phyloP scores from a whole-genome alignment of 352 stramenopile species.

The Blastocystis sp. region DNA sequence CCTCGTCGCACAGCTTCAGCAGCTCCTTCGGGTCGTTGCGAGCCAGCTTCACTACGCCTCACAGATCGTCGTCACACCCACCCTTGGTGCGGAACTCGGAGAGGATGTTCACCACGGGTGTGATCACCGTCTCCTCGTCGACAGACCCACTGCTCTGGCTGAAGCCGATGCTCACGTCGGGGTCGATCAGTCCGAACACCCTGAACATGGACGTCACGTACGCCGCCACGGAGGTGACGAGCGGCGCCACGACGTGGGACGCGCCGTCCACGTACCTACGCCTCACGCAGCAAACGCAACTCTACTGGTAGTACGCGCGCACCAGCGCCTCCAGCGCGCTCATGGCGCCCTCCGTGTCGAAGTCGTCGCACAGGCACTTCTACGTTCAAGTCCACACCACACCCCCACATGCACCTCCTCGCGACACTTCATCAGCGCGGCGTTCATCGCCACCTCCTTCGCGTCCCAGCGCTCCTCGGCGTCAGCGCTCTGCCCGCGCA shows the following conservation, averaged over 20 bases:
- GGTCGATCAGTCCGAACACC: slow-evolving; percentile 83
- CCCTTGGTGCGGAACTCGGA: slow-evolving; percentile 83
- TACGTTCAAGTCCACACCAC: neutral
- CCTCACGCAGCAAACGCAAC: neutral
- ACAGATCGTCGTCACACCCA: slow-evolving; percentile 52
- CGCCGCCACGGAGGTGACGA: slow-evolving; percentile 83
- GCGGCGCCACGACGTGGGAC: slow-evolving; percentile 79
- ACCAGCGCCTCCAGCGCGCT: slow-evolving; percentile 82
- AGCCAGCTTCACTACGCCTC: slow-evolving; percentile 40
- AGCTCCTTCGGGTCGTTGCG: slow-evolving; percentile 76
- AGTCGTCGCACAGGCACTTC: slow-evolving; percentile 83
- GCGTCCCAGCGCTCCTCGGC: slow-evolving; percentile 81
- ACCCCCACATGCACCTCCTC: slow-evolving; percentile 82
- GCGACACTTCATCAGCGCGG: slow-evolving; percentile 81
- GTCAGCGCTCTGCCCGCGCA: slow-evolving; percentile 74
- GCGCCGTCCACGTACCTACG: slow-evolving; percentile 19
- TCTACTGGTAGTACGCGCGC: slow-evolving; percentile 84
- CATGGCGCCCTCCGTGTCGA: slow-evolving; percentile 87
- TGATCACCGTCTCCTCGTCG: slow-evolving; percentile 83
- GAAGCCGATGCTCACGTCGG: slow-evolving; percentile 83
- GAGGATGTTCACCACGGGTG: slow-evolving; percentile 87
- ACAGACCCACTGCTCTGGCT: slow-evolving; percentile 71
- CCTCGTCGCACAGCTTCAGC: slow-evolving; percentile 83
- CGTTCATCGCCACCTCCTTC: slow-evolving; percentile 82
- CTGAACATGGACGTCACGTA: slow-evolving; percentile 87